These are phyloP conservation scores for Saxispiralis lemnorum DNA, from an alignment of 495 filamentous ascomycete species.

Conservation along the genomic window DNA sequence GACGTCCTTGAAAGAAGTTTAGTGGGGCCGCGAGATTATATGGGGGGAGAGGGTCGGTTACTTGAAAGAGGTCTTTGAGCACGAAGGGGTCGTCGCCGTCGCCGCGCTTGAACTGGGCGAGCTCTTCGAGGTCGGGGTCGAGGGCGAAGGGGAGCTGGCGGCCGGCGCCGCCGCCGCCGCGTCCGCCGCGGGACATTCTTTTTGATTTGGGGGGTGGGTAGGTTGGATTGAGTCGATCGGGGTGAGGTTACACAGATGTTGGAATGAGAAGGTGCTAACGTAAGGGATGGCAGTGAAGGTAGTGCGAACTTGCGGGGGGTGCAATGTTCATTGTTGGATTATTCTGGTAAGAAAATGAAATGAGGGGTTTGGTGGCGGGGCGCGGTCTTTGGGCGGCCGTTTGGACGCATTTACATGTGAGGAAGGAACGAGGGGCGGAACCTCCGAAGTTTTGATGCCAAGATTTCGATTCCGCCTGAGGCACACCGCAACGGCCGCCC, in stretches of 20 bases:
- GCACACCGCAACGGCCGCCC: too few species aligned
- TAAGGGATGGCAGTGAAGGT: not conserved
- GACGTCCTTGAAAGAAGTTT: not conserved
- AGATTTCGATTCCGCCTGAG: too few species aligned
- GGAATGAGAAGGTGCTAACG: not conserved
- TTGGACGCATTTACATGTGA: too few species aligned
- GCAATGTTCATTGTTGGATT: not conserved
- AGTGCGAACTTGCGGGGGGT: not conserved
- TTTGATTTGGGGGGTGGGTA: not conserved
- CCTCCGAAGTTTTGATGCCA: too few species aligned
- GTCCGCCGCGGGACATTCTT: slow-evolving; percentile 5
- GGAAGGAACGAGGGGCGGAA: too few species aligned
- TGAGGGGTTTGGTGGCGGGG: not conserved
- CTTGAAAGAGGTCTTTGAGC: not conserved
- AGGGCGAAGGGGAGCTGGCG: slow-evolving; percentile 1
- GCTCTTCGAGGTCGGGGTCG: slow-evolving; percentile 2
- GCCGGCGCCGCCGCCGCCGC: not conserved
- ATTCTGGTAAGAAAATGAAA: not conserved
- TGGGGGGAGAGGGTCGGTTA: not conserved
- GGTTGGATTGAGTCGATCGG: not conserved
- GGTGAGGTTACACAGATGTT: not conserved
- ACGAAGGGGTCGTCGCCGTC: not conserved
- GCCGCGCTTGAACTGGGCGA: not conserved
- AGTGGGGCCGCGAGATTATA: not conserved
- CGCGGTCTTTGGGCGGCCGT: not conserved